phyloP scores from a whole-genome alignment of 768 basidiomycete genomes.

The Termitomyces sp. region DNA sequence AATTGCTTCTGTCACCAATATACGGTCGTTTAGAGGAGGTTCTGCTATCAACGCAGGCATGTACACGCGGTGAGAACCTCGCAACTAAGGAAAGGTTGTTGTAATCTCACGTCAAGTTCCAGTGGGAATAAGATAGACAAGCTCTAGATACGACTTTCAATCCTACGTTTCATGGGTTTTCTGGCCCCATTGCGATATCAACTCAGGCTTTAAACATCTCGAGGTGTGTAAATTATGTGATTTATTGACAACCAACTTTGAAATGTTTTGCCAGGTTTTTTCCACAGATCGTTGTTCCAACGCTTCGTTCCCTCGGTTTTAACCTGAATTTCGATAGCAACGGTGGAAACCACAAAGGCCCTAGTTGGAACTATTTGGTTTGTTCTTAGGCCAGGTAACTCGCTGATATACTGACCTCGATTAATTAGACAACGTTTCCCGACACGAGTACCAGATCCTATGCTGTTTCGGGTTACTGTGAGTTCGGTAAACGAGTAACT shows the following conservation, averaged over 20 bases:
- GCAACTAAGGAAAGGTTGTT: not conserved
- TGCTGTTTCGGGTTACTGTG: slow-evolving; percentile 14
- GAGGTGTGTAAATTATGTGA: not conserved
- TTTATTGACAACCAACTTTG: not conserved
- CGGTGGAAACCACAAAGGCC: slow-evolving; percentile 10
- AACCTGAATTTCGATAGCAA: slow-evolving; percentile 11
- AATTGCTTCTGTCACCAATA: not conserved
- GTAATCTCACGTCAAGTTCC: not conserved
- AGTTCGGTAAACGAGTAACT: not conserved
- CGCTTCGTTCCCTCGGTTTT: slow-evolving; percentile 8
- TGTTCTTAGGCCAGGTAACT: not conserved
- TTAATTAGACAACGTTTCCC: slow-evolving; percentile 2
- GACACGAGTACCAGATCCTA: slow-evolving; percentile 13
- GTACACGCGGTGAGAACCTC: slow-evolving; percentile 7
- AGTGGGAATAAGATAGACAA: slow-evolving; percentile 12
- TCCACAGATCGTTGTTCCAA: slow-evolving; percentile 6
- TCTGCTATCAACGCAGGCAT: slow-evolving; percentile 15
- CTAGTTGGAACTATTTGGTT: slow-evolving; percentile 13
- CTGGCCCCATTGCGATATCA: slow-evolving; percentile 10
- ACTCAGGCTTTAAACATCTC: slow-evolving; percentile 11
- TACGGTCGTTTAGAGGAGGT: slow-evolving; percentile 2
- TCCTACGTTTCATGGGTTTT: slow-evolving; percentile 6
- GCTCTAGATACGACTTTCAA: slow-evolving; percentile 7
- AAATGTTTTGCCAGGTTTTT: not conserved
- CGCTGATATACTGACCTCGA: not conserved